These are phyloP conservation scores for Penicillium hesseltinei DNA, from an alignment of 2,329 filamentous ascomycete genomes.

Conservation along the genomic window DNA sequence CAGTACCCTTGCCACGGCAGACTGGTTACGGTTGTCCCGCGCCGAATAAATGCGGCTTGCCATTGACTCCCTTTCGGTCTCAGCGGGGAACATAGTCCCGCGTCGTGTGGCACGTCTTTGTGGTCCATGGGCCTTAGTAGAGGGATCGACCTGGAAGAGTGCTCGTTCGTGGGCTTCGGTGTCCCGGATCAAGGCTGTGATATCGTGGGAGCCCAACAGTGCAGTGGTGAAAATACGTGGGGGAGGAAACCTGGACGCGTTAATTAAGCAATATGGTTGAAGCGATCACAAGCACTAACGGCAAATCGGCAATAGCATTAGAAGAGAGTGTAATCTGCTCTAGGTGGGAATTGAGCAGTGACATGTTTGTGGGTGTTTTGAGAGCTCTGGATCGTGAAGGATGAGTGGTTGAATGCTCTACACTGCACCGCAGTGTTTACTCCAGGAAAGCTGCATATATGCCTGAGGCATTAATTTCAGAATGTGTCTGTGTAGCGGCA, in stretches of 20 bases:
- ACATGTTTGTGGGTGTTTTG: constrained; percentile 51
- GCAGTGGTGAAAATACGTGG: constrained; percentile 97
- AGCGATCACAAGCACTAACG: constrained; percentile 50
- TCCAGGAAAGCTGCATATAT: constrained; percentile 4
- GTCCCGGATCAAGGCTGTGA: constrained; percentile 90
- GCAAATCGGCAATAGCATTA: constrained; percentile 70
- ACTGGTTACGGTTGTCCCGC: constrained; percentile 64
- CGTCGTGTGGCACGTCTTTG: constrained; percentile 48
- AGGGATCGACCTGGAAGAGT: constrained; percentile 84
- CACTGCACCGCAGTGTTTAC: constrained; percentile 7
- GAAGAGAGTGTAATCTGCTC: constrained; percentile 77
- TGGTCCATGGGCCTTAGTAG: constrained; percentile 51
- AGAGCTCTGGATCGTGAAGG: background rate
- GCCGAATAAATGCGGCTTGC: constrained; percentile 49
- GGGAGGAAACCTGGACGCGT: constrained; percentile 67
- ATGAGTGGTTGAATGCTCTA: background rate
- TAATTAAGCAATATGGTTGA: constrained; percentile 1
- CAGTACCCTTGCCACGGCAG: constrained; percentile 84
- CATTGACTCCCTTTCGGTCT: constrained; percentile 41
- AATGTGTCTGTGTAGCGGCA: background rate
- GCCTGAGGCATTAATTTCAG: constrained; percentile 8
- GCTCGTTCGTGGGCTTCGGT: constrained; percentile 93
- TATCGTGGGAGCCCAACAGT: constrained; percentile 82
- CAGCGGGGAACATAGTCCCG: constrained; percentile 50
- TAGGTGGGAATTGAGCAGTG: constrained; percentile 66